Conservation (phyloP, 306 rosid species). For the Aeschynomene evenia region DNA sequence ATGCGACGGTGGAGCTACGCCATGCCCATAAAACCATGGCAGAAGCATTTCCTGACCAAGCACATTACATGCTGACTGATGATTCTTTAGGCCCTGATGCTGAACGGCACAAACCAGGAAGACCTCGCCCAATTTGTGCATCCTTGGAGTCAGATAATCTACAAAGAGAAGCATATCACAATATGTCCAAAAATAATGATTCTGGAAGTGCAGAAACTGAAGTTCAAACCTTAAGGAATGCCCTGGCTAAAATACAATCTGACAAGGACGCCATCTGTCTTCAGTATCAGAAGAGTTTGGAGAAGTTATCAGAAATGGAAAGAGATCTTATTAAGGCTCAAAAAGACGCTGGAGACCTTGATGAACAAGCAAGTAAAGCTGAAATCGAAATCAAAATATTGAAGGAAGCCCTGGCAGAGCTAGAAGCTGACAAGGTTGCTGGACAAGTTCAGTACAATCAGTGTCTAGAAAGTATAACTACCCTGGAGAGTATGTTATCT, state of each 20-base stretch:
- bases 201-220: constrained; percentile 55
- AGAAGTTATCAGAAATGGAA: constrained; percentile 61
- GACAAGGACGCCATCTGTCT: constrained; percentile 72
- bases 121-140: constrained; percentile 38
- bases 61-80: constrained; percentile 46
- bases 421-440: constrained; percentile 68
- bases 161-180: constrained; percentile 43
- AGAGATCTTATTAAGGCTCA: constrained; percentile 62
- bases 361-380: constrained; percentile 80
- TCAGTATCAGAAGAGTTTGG: constrained; percentile 69
- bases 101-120: constrained; percentile 54
- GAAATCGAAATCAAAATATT: constrained; percentile 73
- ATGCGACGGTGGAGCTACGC: constrained; percentile 89
- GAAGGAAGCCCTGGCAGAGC: constrained; percentile 67
- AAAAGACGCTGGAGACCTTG: constrained; percentile 64
- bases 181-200: constrained; percentile 30
- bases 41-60: constrained; percentile 78
- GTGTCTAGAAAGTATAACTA: constrained; percentile 68
- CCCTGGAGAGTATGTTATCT: constrained; percentile 55
- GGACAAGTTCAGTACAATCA: constrained; percentile 63
- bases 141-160: constrained; percentile 46
- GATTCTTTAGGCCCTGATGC: constrained; percentile 54
- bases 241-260: constrained; percentile 58
- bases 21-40: constrained; percentile 86
- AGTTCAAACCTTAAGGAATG: constrained; percentile 57